Evolutionary conservation across 1,139 yeast genomes (phyloP), one percentile per base, ranked within the genome.

Genomic region (Blastobotrys ciferrii): DNA sequence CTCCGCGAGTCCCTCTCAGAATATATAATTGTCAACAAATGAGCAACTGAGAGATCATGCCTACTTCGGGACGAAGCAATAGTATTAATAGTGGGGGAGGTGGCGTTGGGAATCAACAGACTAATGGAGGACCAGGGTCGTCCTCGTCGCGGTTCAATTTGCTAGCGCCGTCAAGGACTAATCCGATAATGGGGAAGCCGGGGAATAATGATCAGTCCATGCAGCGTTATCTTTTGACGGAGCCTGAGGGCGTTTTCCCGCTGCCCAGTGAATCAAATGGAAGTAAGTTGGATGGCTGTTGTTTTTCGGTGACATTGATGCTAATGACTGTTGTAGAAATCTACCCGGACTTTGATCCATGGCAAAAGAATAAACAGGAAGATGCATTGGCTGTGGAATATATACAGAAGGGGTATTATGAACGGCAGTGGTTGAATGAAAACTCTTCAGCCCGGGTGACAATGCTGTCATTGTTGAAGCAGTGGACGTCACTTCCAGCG

Each of bases 311-410:
- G n/a, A n/a, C n/a, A n/a, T n/a, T n/a, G n/a, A n/a, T n/a, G n/a
- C n/a, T n/a, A n/a, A n/a, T n/a, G n/a, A n/a, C n/a, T n/a, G n/a
- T n/a, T n/a, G 2, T 46, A 48, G 60, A 56, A 48, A 68, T 76
- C 1, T 84, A 77, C 59, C 96, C 96, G 0, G 96, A 88, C 66
- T 87, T 81, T 63, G 72, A 72, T 49, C 87, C 94, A 0, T 88
- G 96, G 96, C 70, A 73, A 47, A 61, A 64, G 41, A 76, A 77
- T 9, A 61, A 76, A 3, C 76, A 74, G 35, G 80, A 84, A 48
- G 84, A 80, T 56, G 68, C 68, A 2, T 62, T 79, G 4, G 74
- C 80, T 56, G 64, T 74, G 19, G 72, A 68, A 41, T 73, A 74
- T 59, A 70, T 82, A 17, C 81, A 80, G 42, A 78, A 81, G 58